Conservation (phyloP, 768 basidiomycete species). For the Termitomyces sp. region DNA sequence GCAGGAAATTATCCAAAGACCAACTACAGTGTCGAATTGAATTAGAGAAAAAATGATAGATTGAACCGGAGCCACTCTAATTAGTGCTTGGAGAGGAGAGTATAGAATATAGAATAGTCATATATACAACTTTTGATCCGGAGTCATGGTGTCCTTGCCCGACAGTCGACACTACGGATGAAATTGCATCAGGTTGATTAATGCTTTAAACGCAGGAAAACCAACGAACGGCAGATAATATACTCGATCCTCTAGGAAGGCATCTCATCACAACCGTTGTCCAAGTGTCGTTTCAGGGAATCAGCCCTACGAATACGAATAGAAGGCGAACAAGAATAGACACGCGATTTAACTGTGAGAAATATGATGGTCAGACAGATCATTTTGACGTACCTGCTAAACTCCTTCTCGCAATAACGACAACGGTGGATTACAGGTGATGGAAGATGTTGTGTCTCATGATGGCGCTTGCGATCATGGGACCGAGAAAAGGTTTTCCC, state of each 20-base stretch:
- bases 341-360: constrained; percentile 7
- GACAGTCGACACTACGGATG: constrained; percentile 13
- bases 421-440: constrained; percentile 67
- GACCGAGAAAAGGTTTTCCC: constrained; percentile 77
- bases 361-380: background rate
- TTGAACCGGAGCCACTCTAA: constrained; percentile 12
- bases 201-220: constrained; percentile 1
- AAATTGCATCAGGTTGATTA: constrained; percentile 6
- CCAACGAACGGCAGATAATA: background rate
- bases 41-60: background rate
- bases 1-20: constrained; percentile 1
- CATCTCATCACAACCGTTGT: constrained; percentile 54
- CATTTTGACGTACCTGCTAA: constrained; percentile 53
- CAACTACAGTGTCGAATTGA: background rate
- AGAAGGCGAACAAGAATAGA: constrained; percentile 7
- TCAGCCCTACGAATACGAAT: constrained; percentile 20
- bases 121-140: constrained; percentile 19
- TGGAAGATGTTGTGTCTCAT: constrained; percentile 70
- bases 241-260: constrained; percentile 14
- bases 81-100: background rate
- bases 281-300: constrained; percentile 78
- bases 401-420: constrained; percentile 71
- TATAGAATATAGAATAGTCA: constrained; percentile 10
- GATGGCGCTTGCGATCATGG: constrained; percentile 80
- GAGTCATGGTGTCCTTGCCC: constrained; percentile 6